Conservation (phyloP, 768 basidiomycete species). For the Neoboletus magnificus region DNA sequence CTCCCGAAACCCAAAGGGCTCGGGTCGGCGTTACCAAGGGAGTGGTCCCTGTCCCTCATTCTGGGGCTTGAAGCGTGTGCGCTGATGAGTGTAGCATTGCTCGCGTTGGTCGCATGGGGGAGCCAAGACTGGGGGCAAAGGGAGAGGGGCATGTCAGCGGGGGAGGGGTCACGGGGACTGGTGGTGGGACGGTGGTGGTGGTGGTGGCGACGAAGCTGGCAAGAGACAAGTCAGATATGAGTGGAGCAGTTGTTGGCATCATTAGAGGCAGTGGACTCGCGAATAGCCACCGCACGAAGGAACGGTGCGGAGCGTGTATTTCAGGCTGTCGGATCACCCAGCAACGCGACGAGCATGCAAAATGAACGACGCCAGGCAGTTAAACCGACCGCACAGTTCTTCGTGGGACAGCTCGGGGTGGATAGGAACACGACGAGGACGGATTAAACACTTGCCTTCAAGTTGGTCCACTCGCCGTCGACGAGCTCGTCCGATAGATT, state of each 20-base stretch:
- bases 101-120: constrained; percentile 1
- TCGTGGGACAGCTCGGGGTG: constrained; percentile 7
- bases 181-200: background rate
- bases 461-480: constrained; percentile 20
- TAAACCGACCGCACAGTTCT: background rate
- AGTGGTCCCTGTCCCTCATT: constrained; percentile 19
- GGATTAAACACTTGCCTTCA: constrained; percentile 14
- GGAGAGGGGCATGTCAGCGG: constrained; percentile 16
- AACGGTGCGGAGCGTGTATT: background rate
- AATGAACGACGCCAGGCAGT: background rate
- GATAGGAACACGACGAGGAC: background rate
- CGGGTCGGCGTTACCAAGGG: constrained; percentile 8
- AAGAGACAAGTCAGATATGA: constrained; percentile 7
- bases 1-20: constrained; percentile 2
- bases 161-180: background rate
- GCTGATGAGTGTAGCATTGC: background rate
- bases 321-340: constrained; percentile 6
- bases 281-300: constrained; percentile 14
- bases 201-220: constrained; percentile 12
- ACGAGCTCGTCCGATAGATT: constrained; percentile 5
- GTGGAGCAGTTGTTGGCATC: background rate
- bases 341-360: background rate
- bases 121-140: constrained; percentile 21
- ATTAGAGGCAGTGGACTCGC: constrained; percentile 21
- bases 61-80: background rate